Evolutionary conservation across 1,284 basidiomycete genomes (phyloP).

Genomic region (Ustilago crameri): DNA sequence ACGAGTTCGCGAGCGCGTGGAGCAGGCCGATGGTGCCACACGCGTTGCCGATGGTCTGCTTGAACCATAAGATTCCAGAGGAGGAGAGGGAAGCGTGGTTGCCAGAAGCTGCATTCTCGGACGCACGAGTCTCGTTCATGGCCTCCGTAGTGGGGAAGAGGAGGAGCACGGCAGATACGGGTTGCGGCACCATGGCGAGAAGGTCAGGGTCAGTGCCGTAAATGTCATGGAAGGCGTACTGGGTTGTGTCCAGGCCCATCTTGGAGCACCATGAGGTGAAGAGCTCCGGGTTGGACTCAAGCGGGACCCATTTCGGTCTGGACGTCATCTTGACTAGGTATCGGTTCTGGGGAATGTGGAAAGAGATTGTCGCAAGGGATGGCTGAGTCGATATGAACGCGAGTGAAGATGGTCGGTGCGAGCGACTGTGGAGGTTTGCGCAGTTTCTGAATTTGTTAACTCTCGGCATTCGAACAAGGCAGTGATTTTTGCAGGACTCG

Average conservation of each 20-base stretch:
- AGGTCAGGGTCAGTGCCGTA: constrained; percentile 71
- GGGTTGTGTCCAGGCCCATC: constrained; percentile 61
- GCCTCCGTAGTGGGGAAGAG: constrained; percentile 70
- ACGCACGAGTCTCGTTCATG: constrained; percentile 39
- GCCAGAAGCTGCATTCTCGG: constrained; percentile 40
- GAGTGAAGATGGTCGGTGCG: neutral
- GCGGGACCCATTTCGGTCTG: constrained; percentile 63
- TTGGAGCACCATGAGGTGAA: constrained; percentile 59
- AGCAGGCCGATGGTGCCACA: constrained; percentile 68
- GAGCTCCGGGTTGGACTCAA: constrained; percentile 68
- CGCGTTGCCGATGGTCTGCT: constrained; percentile 68
- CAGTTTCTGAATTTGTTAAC: neutral
- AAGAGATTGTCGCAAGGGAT: no score
- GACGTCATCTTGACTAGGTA: constrained; percentile 2
- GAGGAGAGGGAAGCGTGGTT: constrained; percentile 11
- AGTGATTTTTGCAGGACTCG: neutral
- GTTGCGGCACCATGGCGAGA: constrained; percentile 70
- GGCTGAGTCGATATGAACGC: no score
- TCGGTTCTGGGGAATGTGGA: no score
- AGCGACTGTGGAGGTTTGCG: neutral
- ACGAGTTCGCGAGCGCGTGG: constrained; percentile 64
- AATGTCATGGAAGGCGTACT: constrained; percentile 71
- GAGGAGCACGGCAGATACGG: constrained; percentile 71
- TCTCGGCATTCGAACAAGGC: no score
- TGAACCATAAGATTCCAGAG: constrained; percentile 57